These are phyloP conservation scores for Leccinellum rugosiceps DNA, from an alignment of 768 basidiomycete species.

Conservation along the genomic window DNA sequence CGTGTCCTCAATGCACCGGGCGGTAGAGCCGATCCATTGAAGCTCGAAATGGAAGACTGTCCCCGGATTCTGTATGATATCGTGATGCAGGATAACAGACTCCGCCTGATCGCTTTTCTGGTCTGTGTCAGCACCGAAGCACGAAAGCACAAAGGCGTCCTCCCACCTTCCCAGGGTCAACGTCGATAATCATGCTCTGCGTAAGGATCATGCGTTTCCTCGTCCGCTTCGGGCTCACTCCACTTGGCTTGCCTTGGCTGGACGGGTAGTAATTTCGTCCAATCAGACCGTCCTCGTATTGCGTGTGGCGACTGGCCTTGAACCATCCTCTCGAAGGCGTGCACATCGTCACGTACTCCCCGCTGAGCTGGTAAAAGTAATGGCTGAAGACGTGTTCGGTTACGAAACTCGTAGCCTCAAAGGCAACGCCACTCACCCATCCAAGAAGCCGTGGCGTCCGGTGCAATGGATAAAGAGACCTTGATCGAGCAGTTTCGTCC, in stretches of 20 bases:
- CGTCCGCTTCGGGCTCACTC: slow-evolving; percentile 41
- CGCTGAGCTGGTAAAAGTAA: slow-evolving; percentile 83
- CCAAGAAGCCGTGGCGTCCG: slow-evolving; percentile 77
- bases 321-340: slow-evolving; percentile 72
- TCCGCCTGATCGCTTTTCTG: slow-evolving; percentile 87
- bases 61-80: slow-evolving; percentile 92
- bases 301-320: slow-evolving; percentile 41
- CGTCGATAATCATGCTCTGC: slow-evolving; percentile 88
- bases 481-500: slow-evolving; percentile 68
- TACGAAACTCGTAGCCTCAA: background rate
- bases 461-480: slow-evolving; percentile 85
- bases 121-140: slow-evolving; percentile 6
- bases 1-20: slow-evolving; percentile 86
- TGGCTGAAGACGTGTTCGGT: slow-evolving; percentile 47
- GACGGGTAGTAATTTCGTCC: slow-evolving; percentile 37
- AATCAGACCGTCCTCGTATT: slow-evolving; percentile 41
- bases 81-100: slow-evolving; percentile 84
- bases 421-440: slow-evolving; percentile 57
- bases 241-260: slow-evolving; percentile 33
- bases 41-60: slow-evolving; percentile 97
- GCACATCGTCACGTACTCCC: slow-evolving; percentile 67
- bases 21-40: slow-evolving; percentile 95
- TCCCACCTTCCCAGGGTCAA: slow-evolving; percentile 70
- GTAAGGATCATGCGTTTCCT: slow-evolving; percentile 72
- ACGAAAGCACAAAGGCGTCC: background rate